Evolutionary conservation across 2,329 filamentous ascomycete genomes (phyloP).

Genomic region (Apiospora rasikravindrae): DNA sequence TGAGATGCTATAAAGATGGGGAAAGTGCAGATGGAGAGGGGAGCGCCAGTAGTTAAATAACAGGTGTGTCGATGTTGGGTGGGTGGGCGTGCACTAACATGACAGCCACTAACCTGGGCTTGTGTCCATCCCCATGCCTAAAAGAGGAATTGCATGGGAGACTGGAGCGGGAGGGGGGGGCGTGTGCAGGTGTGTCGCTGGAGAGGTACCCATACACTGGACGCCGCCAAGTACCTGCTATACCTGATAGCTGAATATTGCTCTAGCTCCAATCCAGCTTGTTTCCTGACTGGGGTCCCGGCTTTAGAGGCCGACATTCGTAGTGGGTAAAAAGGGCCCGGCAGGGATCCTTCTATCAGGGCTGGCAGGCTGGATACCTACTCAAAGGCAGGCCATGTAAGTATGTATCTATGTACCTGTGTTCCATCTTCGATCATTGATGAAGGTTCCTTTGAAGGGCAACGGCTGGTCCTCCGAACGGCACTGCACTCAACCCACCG

Average conservation of each 20-base stretch:
- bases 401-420: neutral
- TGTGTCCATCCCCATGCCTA: slow-evolving; percentile 13
- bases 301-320: slow-evolving; percentile 2
- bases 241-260: slow-evolving; percentile 5
- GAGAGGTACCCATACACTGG: slow-evolving; percentile 11
- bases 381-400: neutral
- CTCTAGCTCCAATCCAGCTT: neutral
- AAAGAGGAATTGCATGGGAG: slow-evolving; percentile 18
- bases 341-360: neutral
- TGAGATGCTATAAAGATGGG: slow-evolving; percentile 19
- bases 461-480: too few relatives aligned
- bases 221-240: neutral
- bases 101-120: slow-evolving; percentile 14
- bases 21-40: slow-evolving; percentile 16
- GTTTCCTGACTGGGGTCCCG: slow-evolving; percentile 6
- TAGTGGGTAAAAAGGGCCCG: slow-evolving; percentile 13
- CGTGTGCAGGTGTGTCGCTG: slow-evolving; percentile 9
- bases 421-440: neutral
- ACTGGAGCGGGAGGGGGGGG: slow-evolving; percentile 8
- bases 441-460: too few relatives aligned
- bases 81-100: slow-evolving; percentile 7
- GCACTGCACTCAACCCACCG: too few relatives aligned
- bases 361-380: neutral
- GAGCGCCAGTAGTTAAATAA: slow-evolving; percentile 18
- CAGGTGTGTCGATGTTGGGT: slow-evolving; percentile 16